A percentile compares a stretch with the other conserved stretches of the same genome.
phyloP scores from a whole-genome alignment of 768 basidiomycete genomes.

The Agrocybe pediades region DNA sequence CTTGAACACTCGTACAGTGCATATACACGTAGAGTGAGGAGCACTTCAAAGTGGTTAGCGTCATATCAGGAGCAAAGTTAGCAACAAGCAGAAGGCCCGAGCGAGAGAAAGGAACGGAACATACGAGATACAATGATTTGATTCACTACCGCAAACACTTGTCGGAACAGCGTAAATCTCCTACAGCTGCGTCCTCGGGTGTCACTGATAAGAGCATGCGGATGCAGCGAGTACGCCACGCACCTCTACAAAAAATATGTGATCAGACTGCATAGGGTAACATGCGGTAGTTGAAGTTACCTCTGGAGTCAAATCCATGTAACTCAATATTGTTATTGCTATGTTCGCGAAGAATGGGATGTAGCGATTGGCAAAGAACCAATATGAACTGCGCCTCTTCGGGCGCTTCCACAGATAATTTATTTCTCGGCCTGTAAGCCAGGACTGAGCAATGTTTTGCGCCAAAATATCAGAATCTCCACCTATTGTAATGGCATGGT shows the following conservation, averaged over 20 bases:
- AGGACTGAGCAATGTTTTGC: background rate
- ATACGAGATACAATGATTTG: conserved; percentile 49
- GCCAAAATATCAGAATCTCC: conserved; percentile 8
- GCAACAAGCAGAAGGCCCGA: background rate
- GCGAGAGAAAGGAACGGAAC: conserved; percentile 24
- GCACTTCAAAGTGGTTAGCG: too few species aligned
- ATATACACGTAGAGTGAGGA: conserved; percentile 48
- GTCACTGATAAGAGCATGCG: too few species aligned
- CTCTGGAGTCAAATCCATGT: conserved; percentile 23
- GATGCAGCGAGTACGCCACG: background rate
- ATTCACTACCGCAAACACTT: conserved; percentile 40
- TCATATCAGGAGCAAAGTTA: too few species aligned
- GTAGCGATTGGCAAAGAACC: conserved; percentile 56
- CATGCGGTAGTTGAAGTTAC: conserved; percentile 11
- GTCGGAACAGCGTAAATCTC: conserved; percentile 38
- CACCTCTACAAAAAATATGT: conserved; percentile 14
- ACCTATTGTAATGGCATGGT: conserved; percentile 40
- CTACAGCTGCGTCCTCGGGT: too few species aligned
- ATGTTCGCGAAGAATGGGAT: conserved; percentile 42
- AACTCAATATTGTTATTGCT: conserved; percentile 28
- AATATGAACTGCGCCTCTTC: conserved; percentile 36
- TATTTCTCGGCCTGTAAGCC: conserved; percentile 36
- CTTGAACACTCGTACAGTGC: conserved; percentile 48
- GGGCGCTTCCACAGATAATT: conserved; percentile 46
- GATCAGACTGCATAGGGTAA: conserved; percentile 6